Evolutionary conservation across 148 eudicot genomes (phyloP), one percentile per base, ranked within the genome.

Genomic region (Pouteria glomerata): DNA sequence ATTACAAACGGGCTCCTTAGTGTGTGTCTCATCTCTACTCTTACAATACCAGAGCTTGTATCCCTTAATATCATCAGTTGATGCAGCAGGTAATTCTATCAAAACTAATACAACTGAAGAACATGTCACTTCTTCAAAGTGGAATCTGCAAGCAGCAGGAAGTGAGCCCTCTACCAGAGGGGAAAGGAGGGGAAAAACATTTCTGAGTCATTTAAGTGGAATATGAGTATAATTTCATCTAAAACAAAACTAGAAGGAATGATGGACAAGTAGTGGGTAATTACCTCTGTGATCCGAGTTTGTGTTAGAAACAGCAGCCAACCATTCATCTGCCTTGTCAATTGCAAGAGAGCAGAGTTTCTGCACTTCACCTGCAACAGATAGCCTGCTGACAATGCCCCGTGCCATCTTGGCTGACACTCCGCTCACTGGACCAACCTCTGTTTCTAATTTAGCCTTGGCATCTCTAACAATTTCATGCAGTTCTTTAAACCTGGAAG

Each of bases 71-170:
- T 78, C 72, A 21, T 81, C 83, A 60, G 72, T 70, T 30, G 82
- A 66, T 12, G 80, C 57, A 53, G 76, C 70, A 5, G 91, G 85
- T 62, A 89, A 59, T 59, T 95, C 96, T 57, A 88, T 76, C 80
- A 95, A 76, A 13, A 86, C 85, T 69, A 95, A 66, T 13, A 76
- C 78, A 79, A 91, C 84, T 18, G 96, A 95, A 73, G 93, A 87
- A 50, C 87, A 77, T 14, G 90, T 75, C 57, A 91, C 87, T 77
- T 95, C 93, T 80, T 95, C 91, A 70, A 95, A 95, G 65, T 77
- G 70, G 78, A 95, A 86, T 82, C 81, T 91, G 93, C 97, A 95
- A 52, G 97, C 97, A 66, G 91, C 85, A 26, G 97, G 97, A 74
- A 89, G 77, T 52, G 98, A 86, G 77, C 88, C 89, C 81, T 81